Base-by-base conservation (phyloP, 2,329 filamentous ascomycete species). In the Aspergillus fischeri region DNA sequence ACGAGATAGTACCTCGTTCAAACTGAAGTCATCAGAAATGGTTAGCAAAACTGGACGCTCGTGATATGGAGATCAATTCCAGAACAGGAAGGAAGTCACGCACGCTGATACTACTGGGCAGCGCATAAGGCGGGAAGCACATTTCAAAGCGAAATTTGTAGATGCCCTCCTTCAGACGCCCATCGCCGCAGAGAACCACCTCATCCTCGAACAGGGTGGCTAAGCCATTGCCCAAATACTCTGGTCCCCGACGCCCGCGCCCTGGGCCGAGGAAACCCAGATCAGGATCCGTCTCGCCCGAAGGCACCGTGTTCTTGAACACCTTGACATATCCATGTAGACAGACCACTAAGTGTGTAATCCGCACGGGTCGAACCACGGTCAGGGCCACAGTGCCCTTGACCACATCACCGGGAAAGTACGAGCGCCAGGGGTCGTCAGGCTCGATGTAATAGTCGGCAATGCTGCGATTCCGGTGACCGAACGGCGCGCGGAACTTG, bases 41-140 rank as follows among this genome's bases (percentile, higher is more conserved):
- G 32, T 63, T 50, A 60, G 56, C 25, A n/a, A 56, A 41, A 41
- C 44, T n/a, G 57, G 9, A 35, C 41, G 49, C 17, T n/a, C 20
- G 11, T 4, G 25, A 38, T 55, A 21, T 25, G 17, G 49, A 29
- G 56, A 47, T 35, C 25, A 52, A 49, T 24, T 7, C 21, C 24
- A 14, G 17, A 14, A 14, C 27, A 24, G 44, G 53, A 44, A 62
- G 58, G 49, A 53, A 42, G 51, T 45, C 50, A 80, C 90, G 70
- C 83, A 97, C 93, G 77, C 96, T 92, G 69, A 99, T 93, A 73
- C 93, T 97, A 75, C 91, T 96, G n/a, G 85, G 85, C 57, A 87
- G 70, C 49, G 80, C 78, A 63, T 81, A 81, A 44, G 80, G 77
- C 2, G 85, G 85, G 61, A 88, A 85, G 49, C 80, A 77, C 63